Conservation (phyloP, 805 yeast genomes). For the Saturnispora zaruensis region DNA sequence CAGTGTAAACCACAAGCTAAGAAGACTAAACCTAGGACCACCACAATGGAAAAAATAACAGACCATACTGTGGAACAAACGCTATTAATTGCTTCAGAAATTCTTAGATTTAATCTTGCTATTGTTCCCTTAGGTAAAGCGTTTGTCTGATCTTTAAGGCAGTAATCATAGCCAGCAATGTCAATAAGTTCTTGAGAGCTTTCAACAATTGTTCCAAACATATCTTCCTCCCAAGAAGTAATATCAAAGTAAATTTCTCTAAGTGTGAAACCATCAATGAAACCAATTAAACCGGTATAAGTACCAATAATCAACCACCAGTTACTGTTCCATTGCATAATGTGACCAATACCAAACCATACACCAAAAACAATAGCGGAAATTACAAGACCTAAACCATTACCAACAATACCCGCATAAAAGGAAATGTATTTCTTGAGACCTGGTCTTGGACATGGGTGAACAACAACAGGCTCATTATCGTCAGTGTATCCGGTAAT, state of each 20-base stretch:
- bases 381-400: conserved; percentile 33
- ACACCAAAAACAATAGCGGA: conserved; percentile 28
- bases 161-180: conserved; percentile 17
- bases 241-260: conserved; percentile 31
- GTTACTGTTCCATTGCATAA: conserved; percentile 30
- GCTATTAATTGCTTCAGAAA: conserved; percentile 21
- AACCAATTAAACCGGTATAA: conserved; percentile 37
- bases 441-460: conserved; percentile 15
- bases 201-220: conserved; percentile 23
- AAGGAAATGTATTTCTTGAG: conserved; percentile 16
- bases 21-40: conserved; percentile 26
- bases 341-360: conserved; percentile 32
- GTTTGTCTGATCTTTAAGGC: background rate
- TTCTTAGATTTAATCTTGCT: conserved; percentile 6
- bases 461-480: conserved; percentile 26
- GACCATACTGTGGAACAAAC: conserved; percentile 29
- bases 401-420: conserved; percentile 36
- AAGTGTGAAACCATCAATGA: conserved; percentile 35
- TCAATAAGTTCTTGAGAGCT: conserved; percentile 29
- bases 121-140: conserved; percentile 6
- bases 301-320: conserved; percentile 43
- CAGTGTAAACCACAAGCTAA: conserved; percentile 30
- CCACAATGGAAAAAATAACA: conserved; percentile 23
- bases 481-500: conserved; percentile 4
- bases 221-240: conserved; percentile 15